A percentile compares a stretch with the other conserved stretches of the same genome.
These are phyloP conservation scores for Suillus occidentalis DNA, from an alignment of 768 basidiomycete species.

Conservation along the genomic window DNA sequence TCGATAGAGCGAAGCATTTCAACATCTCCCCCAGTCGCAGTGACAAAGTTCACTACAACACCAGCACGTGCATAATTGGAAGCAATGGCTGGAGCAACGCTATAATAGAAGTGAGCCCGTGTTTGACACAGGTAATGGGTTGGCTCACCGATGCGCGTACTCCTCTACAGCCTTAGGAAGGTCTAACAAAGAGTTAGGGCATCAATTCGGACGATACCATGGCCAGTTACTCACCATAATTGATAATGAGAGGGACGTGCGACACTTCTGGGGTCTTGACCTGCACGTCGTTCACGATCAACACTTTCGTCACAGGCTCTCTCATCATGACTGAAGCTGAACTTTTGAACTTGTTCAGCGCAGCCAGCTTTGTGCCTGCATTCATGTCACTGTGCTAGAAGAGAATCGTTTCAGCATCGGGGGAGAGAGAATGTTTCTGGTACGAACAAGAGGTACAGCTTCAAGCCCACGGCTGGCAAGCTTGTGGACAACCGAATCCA, in stretches of 20 bases:
- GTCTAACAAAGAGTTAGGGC: slow-evolving; percentile 47
- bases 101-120: slow-evolving; percentile 31
- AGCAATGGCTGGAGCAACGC: slow-evolving; percentile 87
- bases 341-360: slow-evolving; percentile 81
- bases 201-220: neutral
- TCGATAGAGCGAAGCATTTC: slow-evolving; percentile 99
- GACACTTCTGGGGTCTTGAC: slow-evolving; percentile 88
- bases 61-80: slow-evolving; percentile 83
- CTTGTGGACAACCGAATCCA: slow-evolving; percentile 91
- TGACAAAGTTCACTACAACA: slow-evolving; percentile 94
- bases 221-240: slow-evolving; percentile 64
- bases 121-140: neutral
- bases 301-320: slow-evolving; percentile 66
- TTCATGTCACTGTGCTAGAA: slow-evolving; percentile 91
- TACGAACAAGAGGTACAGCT: slow-evolving; percentile 80
- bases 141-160: slow-evolving; percentile 84
- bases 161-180: slow-evolving; percentile 95
- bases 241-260: slow-evolving; percentile 91
- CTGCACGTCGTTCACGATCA: slow-evolving; percentile 93
- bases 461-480: slow-evolving; percentile 83
- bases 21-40: slow-evolving; percentile 95
- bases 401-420: slow-evolving; percentile 15
- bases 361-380: slow-evolving; percentile 73
- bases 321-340: slow-evolving; percentile 56
- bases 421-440: slow-evolving; percentile 2